Evolutionary conservation across 1,284 basidiomycete genomes (phyloP), one percentile per base, ranked within the genome.

Genomic region (Papiliotrema fonsecae): DNA sequence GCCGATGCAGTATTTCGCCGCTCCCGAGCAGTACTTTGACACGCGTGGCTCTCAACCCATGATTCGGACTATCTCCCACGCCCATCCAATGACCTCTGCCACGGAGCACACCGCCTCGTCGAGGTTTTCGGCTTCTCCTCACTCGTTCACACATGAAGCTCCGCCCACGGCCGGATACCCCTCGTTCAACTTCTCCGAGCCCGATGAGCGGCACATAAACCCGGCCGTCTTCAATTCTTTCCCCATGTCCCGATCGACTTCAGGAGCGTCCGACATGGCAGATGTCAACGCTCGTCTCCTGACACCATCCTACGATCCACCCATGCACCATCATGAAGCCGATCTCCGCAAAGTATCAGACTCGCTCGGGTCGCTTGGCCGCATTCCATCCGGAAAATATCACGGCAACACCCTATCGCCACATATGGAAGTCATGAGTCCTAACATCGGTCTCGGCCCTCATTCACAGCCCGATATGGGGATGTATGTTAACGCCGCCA

Each of bases 191-290:
- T 41, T 60, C 36, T 37, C 52, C n/a, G 36, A 49, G 9, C 28
- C 36, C 31, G 54, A 57, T 7, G 40, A 57, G n/a, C 51, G 56
- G 21, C 57, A 61, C 45, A 56, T 63, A 48, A 59, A 64, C 45
- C 59, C 61, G 6, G 51, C 57, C 2, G 28, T 65, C 26, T 60
- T 64, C 52, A 57, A 56, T 45, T 39, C 47, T 27, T 56, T 64
- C 49, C 45, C 63, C 30, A 67, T 68, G 65, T 65, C 65, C 9
- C 54, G 65, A 22, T 68, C 65, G 6, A 62, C 58, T 9, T 68
- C 65, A 7, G 61, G 62, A 3, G 59, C 57, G 2, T 56, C 53
- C 47, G 60, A 63, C 21, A 35, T 50, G 2, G 47, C 35, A 4
- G 55, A 51, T 10, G 44, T 49, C 24, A 42, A 43, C 30, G 36